A percentile compares a stretch with the other conserved stretches of the same genome.
These are phyloP conservation scores for Arctostaphylos glauca DNA, from an alignment of 148 eudicot genomes.

Conservation along the genomic window DNA sequence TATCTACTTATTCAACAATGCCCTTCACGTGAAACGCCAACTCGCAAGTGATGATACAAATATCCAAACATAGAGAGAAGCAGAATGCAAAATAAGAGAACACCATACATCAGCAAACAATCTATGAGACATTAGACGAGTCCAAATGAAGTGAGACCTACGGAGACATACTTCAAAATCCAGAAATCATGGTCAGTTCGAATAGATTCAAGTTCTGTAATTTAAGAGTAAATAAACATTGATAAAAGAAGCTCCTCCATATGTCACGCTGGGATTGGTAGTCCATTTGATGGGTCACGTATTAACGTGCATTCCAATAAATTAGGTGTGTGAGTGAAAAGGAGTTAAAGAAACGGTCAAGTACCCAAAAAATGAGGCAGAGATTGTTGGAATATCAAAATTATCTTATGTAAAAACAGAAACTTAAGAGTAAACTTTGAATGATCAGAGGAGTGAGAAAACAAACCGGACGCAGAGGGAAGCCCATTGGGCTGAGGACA, in stretches of 20 bases:
- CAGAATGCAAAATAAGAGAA: too few relatives aligned
- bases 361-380: background rate
- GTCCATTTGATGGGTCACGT: background rate
- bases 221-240: background rate
- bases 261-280: background rate
- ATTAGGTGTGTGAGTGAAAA: too few relatives aligned
- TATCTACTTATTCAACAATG: too few relatives aligned
- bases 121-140: background rate
- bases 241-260: background rate
- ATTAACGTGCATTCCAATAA: background rate
- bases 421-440: background rate
- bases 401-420: background rate
- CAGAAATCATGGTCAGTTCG: background rate
- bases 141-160: background rate
- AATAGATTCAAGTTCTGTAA: background rate
- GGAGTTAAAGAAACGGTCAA: background rate
- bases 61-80: too few relatives aligned
- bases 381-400: background rate
- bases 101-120: too few relatives aligned
- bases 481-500: constrained; percentile 66
- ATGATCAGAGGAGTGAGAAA: constrained; percentile 1
- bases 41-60: too few relatives aligned
- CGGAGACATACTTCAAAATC: background rate
- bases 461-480: constrained; percentile 92
- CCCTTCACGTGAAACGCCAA: too few relatives aligned